Conservation (phyloP, 148 eudicot species). For the Chenopodium quinoa region DNA sequence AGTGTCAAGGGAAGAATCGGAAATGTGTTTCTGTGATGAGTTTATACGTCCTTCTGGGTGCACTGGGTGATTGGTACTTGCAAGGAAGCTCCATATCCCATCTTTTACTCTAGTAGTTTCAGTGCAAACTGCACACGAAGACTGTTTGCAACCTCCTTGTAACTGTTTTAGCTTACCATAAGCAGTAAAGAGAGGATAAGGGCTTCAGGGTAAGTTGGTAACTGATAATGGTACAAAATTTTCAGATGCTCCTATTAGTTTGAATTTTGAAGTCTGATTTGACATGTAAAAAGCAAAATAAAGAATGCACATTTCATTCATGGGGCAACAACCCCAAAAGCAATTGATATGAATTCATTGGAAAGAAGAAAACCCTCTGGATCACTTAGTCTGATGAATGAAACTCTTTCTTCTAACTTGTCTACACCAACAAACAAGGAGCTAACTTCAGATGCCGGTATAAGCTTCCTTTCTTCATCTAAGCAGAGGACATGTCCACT, state of each 20-base stretch:
- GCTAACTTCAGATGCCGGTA: slow-evolving; percentile 38
- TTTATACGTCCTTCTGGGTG: too few species aligned
- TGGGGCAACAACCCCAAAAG: slow-evolving; percentile 62
- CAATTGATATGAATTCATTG: slow-evolving; percentile 81
- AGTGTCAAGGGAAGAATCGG: background rate
- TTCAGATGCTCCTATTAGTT: background rate
- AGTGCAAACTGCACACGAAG: background rate
- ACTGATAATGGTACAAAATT: background rate
- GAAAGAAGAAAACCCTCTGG: slow-evolving; percentile 95
- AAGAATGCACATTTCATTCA: slow-evolving; percentile 28
- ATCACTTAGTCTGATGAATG: slow-evolving; percentile 75
- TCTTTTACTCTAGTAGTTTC: too few species aligned
- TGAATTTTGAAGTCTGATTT: background rate
- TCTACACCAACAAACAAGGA: slow-evolving; percentile 42
- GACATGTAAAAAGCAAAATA: background rate
- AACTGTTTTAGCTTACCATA: background rate
- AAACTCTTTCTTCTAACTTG: slow-evolving; percentile 29
- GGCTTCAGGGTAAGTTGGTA: background rate
- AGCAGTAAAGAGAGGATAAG: background rate
- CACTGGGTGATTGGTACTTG: too few species aligned
- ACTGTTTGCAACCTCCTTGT: background rate
- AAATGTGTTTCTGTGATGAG: background rate
- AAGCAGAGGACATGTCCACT: slow-evolving; percentile 79
- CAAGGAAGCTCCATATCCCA: too few species aligned
- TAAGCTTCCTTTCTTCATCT: slow-evolving; percentile 50